A percentile compares a stretch with the other conserved stretches of the same genome.
phyloP scores from a whole-genome alignment of 2,329 filamentous ascomycete genomes.

The Tothia fuscella region DNA sequence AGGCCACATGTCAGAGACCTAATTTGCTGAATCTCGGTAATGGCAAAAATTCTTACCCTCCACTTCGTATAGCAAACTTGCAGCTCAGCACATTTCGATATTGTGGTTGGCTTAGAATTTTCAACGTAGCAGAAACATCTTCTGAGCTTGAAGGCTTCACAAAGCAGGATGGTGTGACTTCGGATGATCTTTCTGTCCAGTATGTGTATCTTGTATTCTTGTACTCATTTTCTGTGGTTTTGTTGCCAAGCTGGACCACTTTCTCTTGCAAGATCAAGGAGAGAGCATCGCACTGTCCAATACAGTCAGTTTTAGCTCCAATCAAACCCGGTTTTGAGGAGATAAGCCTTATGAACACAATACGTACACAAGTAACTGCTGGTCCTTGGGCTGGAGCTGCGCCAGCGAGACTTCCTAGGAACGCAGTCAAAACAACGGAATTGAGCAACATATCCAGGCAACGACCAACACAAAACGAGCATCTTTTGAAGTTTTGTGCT shows the following conservation, averaged over 20 bases:
- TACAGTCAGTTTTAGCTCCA: too few relatives aligned
- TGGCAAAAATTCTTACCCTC: neutral
- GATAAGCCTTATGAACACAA: too few relatives aligned
- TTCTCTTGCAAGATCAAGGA: neutral
- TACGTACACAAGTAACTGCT: too few relatives aligned
- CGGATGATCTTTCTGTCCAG: neutral
- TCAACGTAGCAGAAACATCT: conserved; percentile 6
- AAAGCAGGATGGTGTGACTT: conserved; percentile 5
- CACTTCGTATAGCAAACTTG: conserved; percentile 10
- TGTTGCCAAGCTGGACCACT: neutral
- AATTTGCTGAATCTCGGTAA: too few relatives aligned
- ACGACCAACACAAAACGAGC: too few relatives aligned
- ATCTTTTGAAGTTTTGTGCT: too few relatives aligned
- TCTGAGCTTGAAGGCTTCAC: neutral
- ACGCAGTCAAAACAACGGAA: too few relatives aligned
- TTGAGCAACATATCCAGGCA: too few relatives aligned
- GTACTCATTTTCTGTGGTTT: neutral
- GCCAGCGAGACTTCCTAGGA: too few relatives aligned
- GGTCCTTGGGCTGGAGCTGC: too few relatives aligned
- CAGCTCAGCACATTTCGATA: neutral
- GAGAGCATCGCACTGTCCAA: conserved; percentile 7
- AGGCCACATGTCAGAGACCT: neutral
- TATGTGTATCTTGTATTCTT: neutral
- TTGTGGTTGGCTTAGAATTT: neutral
- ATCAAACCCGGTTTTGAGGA: too few relatives aligned